A percentile compares a stretch with the other conserved stretches of the same genome.
Evolutionary conservation across 768 basidiomycete species (phyloP).

Genomic region (Suillus tomentosus): DNA sequence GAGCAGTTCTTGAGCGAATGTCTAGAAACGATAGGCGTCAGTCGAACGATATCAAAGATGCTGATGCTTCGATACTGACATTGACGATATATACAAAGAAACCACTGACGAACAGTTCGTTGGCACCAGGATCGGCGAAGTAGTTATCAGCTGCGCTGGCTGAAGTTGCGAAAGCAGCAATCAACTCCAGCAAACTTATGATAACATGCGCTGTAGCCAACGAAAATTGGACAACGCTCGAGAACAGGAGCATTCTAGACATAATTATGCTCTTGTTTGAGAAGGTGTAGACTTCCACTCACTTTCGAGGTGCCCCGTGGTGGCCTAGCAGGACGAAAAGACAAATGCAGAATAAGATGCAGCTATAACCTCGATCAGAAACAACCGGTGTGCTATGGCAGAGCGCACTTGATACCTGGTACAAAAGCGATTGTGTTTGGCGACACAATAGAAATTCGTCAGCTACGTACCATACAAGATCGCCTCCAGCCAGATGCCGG

Average conservation of each 20-base stretch:
- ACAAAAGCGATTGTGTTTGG: background rate
- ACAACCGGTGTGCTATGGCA: background rate
- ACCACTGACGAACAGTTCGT: constrained; percentile 14
- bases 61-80: constrained; percentile 11
- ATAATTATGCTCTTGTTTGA: background rate
- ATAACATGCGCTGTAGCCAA: constrained; percentile 15
- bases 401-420: background rate
- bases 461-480: constrained; percentile 24
- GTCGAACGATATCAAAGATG: background rate
- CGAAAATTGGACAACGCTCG: constrained; percentile 20
- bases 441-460: background rate
- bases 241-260: constrained; percentile 16
- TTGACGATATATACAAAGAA: constrained; percentile 19
- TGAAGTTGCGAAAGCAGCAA: constrained; percentile 12
- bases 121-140: constrained; percentile 9
- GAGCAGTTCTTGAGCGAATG: constrained; percentile 16
- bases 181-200: constrained; percentile 18
- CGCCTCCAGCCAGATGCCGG: constrained; percentile 12
- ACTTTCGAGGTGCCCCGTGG: constrained; percentile 5
- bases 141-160: constrained; percentile 8
- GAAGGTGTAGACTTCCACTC: background rate
- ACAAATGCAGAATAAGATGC: constrained; percentile 9
- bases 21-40: constrained; percentile 12
- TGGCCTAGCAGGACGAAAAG: constrained; percentile 4
- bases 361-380: constrained; percentile 5